A percentile compares a stretch with the other conserved stretches of the same genome.
phyloP scores from a whole-genome alignment of 371 early-diverging fungal species.

The Mucor velutinosus region DNA sequence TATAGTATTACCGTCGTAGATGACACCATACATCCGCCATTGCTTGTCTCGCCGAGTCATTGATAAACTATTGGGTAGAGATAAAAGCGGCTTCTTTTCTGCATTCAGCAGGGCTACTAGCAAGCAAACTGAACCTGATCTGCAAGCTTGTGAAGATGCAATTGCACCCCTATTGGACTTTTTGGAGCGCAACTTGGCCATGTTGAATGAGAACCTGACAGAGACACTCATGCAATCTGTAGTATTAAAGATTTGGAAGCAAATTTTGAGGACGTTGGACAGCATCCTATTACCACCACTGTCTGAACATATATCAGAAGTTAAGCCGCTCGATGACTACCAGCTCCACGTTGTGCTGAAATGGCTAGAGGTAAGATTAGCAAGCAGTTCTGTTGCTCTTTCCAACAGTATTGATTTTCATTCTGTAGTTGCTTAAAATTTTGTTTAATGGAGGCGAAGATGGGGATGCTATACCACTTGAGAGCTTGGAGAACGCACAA shows the following conservation, averaged over 20 bases:
- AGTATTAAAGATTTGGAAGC: slow-evolving; percentile 79
- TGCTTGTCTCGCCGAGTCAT: slow-evolving; percentile 40
- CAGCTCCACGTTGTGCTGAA: slow-evolving; percentile 70
- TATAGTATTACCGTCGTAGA: slow-evolving; percentile 20
- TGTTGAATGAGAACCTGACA: slow-evolving; percentile 69
- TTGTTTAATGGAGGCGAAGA: slow-evolving; percentile 84
- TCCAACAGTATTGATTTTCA: background rate
- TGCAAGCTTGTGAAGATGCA: slow-evolving; percentile 71
- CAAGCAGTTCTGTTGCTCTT: background rate
- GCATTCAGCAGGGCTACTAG: slow-evolving; percentile 18
- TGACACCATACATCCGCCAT: slow-evolving; percentile 51
- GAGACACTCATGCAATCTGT: slow-evolving; percentile 71
- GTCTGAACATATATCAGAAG: slow-evolving; percentile 56
- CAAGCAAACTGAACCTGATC: slow-evolving; percentile 22
- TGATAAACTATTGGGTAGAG: slow-evolving; percentile 25
- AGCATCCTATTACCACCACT: slow-evolving; percentile 76
- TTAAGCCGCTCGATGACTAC: slow-evolving; percentile 58
- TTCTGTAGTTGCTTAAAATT: slow-evolving; percentile 64
- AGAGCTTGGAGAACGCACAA: slow-evolving; percentile 66
- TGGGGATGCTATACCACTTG: slow-evolving; percentile 70
- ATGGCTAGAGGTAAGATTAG: slow-evolving; percentile 48
- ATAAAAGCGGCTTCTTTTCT: slow-evolving; percentile 17
- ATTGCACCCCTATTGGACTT: slow-evolving; percentile 74
- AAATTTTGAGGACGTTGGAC: slow-evolving; percentile 68
- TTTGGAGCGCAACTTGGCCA: slow-evolving; percentile 76